Base-by-base conservation (phyloP, 176 grass and related monocot genomes). In the Bothriochloa decipiens region DNA sequence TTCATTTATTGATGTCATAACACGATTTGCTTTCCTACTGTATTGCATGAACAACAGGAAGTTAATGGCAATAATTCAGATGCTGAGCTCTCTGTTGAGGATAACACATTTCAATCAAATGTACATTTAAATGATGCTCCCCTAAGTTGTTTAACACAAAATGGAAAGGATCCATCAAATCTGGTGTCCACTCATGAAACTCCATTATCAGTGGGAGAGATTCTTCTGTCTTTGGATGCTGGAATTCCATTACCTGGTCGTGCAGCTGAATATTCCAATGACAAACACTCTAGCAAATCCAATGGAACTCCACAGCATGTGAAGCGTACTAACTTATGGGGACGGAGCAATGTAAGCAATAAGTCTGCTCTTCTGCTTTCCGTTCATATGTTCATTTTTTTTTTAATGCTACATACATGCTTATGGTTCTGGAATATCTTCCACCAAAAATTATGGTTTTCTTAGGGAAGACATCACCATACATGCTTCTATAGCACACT, bases 171-270 rank as follows among this genome's bases (percentile, higher is more conserved):
- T 80, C 27, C 80, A 66, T 74, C 86, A 84, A 83, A 57, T 84
- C 68, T 68, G 15, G 82, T 83, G 23, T 71, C 79, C 74, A 83
- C 62, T 72, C 79, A 85, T 55, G 97, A 94, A 64, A 87, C 79
- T 78, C 86, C 88, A 20, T 80, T 99, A 68, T 99, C 91, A 58
- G 96, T 99, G 93, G 97, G 97, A 94, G 97, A 94, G 27, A 99
- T 99, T 65, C 84, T 99, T 68, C 94, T 92, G 79, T 96, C 97
- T 49, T 87, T 99, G 83, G 91, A 99, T 88, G 87, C 84, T 70
- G 93, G 91, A 91, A 87, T 91, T 83, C 72, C 91, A 72, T 93
- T 91, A 75, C 74, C 88, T 66, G 71, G 70, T 87, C 80, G 88
- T 84, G 92, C 82, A 86, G 40, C 78, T 91, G 91, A 93, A 86